Base-by-base conservation (phyloP, 2,329 filamentous ascomycete species). In the Aspergillus sp. region DNA sequence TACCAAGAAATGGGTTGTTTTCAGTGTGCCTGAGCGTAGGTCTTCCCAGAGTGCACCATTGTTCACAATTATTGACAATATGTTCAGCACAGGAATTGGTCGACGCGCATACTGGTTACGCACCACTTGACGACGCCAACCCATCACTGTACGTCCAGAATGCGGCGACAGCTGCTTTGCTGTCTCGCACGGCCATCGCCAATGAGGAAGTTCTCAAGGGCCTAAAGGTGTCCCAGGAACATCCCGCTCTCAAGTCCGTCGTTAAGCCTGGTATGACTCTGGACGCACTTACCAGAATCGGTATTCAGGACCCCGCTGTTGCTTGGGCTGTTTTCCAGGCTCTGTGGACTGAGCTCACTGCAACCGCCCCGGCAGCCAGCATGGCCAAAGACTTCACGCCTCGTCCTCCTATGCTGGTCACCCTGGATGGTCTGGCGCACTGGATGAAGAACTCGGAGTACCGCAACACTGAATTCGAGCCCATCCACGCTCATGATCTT, bases 1-100 rank as follows among this genome's bases (percentile, higher is more conserved):
- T 53, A 65, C 90, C 59, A 88, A 89, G 64, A 78, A 86, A 27
- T 97, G 90, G 89, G 76, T 95, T 36, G 90, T 97, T 37, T 77
- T 98, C 46, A 85, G 88, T 60, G 77, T 97, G 40, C 90, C 93
- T 32, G 90, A 98, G 71, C 86, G 90, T 94, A 74, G 57, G 76
- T 59, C 39, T 4, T 36, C 31, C 36, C 28, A 19, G 4, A 19
- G 19, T 19, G 19, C 19, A 19, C 19, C 19, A 19, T 19, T 19
- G 19, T 8, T 35, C 6, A 32, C 8, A 27, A 13, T n/a, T 40
- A 32, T 28, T 12, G n/a, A 29, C 29, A 31, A 40, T 31, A 33
- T 50, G n/a, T 36, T 39, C 12, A 88, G 91, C 82, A 43, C 84
- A 90, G 60, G 90, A 95, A 44, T 73, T 96, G 38, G 84, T 85